Evolutionary conservation across 2,329 filamentous ascomycete genomes (phyloP), one percentile per base, ranked within the genome.

Genomic region (Paraconiothyrium sp.): DNA sequence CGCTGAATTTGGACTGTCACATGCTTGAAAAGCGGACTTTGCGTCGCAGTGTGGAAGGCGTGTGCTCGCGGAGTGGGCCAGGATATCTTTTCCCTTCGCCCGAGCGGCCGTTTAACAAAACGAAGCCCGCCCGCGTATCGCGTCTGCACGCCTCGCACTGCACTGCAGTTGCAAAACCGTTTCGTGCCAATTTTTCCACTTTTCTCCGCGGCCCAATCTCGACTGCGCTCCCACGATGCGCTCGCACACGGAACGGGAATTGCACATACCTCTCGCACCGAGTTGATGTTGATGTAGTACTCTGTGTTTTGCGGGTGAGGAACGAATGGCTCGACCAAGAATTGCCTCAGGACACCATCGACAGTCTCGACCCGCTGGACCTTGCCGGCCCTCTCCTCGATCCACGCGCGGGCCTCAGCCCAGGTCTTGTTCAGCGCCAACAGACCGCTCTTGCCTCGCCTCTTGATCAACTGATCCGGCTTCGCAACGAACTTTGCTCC

Each of bases 201-300:
- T 14, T 64, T 59, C 43, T 37, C 46, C 16, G 13, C 43, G 34
- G n/a, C 30, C 16, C 37, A 49, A 13, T 39, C 41, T 24, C 51
- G 13, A 41, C 30, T 34, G 54, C 41, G 14, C 37, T 34, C 47
- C 35, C 54, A 39, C 59, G 27, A 57, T 62, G 60, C 54, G 52
- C 56, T 11, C 39, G 63, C 47, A 57, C 41, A 59, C 68, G 64
- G 67, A 66, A 64, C 65, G n/a, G 51, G 59, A 65, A 66, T 68
- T 34, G 63, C 65, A 89, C 93, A 89, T 90, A 98, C 95, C 90
- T 98, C 95, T 86, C 95, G 92, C 78, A 97, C 94, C 67, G 95
- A 98, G 89, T 97, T 95, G 86, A 99, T 99, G 90, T 97, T 97
- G 86, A 99, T 97, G 85, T 99, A 99, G 86, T 98, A 98, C 84